Base-by-base conservation (phyloP, 495 filamentous ascomycete species). In the Penicillium salamii region DNA sequence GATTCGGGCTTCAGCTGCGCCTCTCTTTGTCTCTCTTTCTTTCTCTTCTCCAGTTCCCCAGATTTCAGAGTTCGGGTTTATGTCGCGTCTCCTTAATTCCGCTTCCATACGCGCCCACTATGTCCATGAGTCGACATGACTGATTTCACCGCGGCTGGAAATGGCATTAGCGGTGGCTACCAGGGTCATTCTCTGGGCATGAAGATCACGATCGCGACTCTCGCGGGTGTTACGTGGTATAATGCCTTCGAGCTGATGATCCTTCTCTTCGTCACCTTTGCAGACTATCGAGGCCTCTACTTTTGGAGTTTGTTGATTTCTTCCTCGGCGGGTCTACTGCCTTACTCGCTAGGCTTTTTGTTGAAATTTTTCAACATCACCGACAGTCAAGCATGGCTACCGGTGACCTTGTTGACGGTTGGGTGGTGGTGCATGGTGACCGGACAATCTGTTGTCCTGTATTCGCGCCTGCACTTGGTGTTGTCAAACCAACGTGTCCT, bases 401-500 rank as follows among this genome's bases (percentile, higher is more conserved):
- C 71, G 7, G 62, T 76, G n/a, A 70, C 70, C 5, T 58, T 80
- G 12, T 53, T 78, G 39, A 74, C 72, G 21, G 46, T 81, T 15
- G 83, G 84, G 14, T 88, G 83, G 84, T 79, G 71, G 46, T 57
- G 54, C 15, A 85, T 86, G 81, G 80, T 88, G 3, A 84, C 81
- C 0, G 83, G 82, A 14, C 83, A 86, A 60, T 81, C 81, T 4
- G 55, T 87, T 33, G 83, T 88, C 9, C 70, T 88, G 15, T 88
- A 82, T 66, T 87, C 83, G 3, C 77, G 84, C n/a, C 74, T 88
- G 4, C 80, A 86, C 55, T 66, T 87, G 34, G 70, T 88, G 31
- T 63, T 80, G 23, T 66, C 67, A 19, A 77, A 79, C 20, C 66
- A 65, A n/a, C 66, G 63, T 20, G 58, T 74, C 14, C 68, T 86